phyloP scores from a whole-genome alignment of 2,329 filamentous ascomycete genomes.

The Zopfia rhizophila region DNA sequence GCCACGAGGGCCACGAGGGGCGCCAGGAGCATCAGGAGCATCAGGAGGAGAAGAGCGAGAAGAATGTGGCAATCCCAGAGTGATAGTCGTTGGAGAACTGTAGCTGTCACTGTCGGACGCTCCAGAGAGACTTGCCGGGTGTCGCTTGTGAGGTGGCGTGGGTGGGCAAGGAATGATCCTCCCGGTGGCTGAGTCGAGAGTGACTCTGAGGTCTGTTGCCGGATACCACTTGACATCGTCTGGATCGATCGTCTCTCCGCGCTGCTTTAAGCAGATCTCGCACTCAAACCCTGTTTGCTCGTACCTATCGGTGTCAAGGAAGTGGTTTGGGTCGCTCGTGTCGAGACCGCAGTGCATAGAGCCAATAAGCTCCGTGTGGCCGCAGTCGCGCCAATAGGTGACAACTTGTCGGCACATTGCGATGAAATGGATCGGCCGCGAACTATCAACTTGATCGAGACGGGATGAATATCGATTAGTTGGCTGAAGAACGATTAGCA shows the following conservation, averaged over 20 bases:
- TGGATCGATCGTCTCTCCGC: slow-evolving; percentile 8
- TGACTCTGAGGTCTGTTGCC: slow-evolving; percentile 10
- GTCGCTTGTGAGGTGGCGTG: too few relatives aligned
- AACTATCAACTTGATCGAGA: too few relatives aligned
- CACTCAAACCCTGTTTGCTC: slow-evolving; percentile 24
- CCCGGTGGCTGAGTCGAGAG: background rate
- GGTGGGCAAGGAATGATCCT: slow-evolving; percentile 1
- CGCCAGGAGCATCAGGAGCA: background rate
- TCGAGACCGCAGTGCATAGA: slow-evolving; percentile 9
- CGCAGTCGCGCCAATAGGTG: too few relatives aligned
- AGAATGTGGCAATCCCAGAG: background rate
- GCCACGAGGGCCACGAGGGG: too few relatives aligned
- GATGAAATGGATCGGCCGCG: too few relatives aligned
- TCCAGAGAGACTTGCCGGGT: too few relatives aligned
- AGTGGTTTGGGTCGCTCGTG: background rate
- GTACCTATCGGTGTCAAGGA: slow-evolving; percentile 13
- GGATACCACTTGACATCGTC: slow-evolving; percentile 14
- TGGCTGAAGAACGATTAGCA: too few relatives aligned
- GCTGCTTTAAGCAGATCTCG: slow-evolving; percentile 4
- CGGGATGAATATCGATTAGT: too few relatives aligned
- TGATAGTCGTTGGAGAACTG: too few relatives aligned
- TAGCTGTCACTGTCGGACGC: too few relatives aligned
- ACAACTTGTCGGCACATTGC: too few relatives aligned
- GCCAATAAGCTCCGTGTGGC: slow-evolving; percentile 14
- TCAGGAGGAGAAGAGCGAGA: background rate